phyloP scores from a whole-genome alignment of 164 flowering plant genomes.

The Kalanchoe fedtschenkoi region DNA sequence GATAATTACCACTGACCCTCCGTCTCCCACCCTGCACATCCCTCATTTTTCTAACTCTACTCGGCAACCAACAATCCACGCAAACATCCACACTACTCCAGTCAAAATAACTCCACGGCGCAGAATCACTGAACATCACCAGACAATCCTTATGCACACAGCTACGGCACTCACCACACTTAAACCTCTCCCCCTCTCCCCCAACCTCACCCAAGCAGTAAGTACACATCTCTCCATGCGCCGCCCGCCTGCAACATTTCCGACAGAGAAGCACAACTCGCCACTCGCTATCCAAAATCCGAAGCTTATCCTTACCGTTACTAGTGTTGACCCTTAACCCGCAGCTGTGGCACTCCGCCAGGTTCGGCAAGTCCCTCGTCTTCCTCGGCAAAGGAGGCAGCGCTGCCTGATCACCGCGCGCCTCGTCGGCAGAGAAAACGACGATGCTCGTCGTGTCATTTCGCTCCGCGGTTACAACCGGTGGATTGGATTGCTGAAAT shows the following conservation, averaged over 20 bases:
- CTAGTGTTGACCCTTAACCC: background rate
- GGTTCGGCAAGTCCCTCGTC: background rate
- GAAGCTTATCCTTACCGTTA: background rate
- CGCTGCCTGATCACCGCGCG: too few relatives aligned
- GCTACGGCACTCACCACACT: background rate
- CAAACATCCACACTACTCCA: background rate
- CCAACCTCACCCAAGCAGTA: background rate
- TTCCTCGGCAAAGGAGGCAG: background rate
- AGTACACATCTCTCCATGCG: background rate
- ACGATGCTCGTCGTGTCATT: background rate
- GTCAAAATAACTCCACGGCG: slow-evolving; percentile 4
- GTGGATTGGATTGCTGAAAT: background rate
- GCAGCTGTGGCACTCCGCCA: background rate
- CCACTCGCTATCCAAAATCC: background rate
- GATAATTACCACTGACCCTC: background rate
- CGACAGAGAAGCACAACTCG: background rate
- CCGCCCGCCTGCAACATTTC: background rate
- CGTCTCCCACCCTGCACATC: background rate
- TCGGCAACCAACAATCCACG: slow-evolving; percentile 2
- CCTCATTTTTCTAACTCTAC: background rate
- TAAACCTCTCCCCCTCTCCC: background rate
- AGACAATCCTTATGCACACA: background rate
- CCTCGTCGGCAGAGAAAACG: background rate
- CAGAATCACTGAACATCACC: background rate
- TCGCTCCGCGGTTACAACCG: background rate